These are phyloP conservation scores for Hyphodiscus hymeniophilus DNA, from an alignment of 495 filamentous ascomycete genomes.

Conservation along the genomic window DNA sequence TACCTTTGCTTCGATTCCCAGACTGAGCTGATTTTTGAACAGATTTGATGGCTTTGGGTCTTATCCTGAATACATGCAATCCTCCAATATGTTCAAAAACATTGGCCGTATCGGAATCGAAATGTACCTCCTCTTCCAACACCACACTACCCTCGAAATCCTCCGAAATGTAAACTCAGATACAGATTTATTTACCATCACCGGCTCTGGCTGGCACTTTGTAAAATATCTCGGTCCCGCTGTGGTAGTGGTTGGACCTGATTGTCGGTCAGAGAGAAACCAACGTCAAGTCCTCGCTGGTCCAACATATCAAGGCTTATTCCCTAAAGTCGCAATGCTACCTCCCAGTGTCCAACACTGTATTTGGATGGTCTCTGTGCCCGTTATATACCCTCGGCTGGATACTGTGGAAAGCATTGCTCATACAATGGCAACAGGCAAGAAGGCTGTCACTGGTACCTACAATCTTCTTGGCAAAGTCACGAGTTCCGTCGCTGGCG, in stretches of 20 bases:
- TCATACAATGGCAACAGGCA: conserved; percentile 85
- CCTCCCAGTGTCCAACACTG: conserved; percentile 92
- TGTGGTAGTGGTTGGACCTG: conserved; percentile 80
- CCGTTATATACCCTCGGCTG: conserved; percentile 82
- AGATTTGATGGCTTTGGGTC: conserved; percentile 98
- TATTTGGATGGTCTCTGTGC: conserved; percentile 88
- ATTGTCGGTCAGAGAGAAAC: conserved; percentile 85
- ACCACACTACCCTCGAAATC: conserved; percentile 92
- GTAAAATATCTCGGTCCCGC: conserved; percentile 92
- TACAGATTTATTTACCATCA: conserved; percentile 90
- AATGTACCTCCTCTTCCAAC: conserved; percentile 98
- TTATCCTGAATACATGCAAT: conserved; percentile 98
- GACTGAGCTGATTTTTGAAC: neutral
- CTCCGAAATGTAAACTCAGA: conserved; percentile 80
- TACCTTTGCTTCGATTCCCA: conserved; percentile 12
- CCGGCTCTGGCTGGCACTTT: conserved; percentile 95
- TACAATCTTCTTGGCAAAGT: conserved; percentile 95
- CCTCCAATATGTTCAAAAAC: conserved; percentile 94
- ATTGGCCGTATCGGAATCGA: conserved; percentile 96
- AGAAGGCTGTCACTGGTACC: conserved; percentile 88
- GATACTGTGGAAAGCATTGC: conserved; percentile 86
- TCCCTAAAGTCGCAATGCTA: conserved; percentile 90
- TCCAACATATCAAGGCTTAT: conserved; percentile 92
- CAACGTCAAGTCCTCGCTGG: conserved; percentile 90
- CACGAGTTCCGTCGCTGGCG: conserved; percentile 84